Conservation (phyloP, 768 basidiomycete genomes). For the Amanita subjunquillea region DNA sequence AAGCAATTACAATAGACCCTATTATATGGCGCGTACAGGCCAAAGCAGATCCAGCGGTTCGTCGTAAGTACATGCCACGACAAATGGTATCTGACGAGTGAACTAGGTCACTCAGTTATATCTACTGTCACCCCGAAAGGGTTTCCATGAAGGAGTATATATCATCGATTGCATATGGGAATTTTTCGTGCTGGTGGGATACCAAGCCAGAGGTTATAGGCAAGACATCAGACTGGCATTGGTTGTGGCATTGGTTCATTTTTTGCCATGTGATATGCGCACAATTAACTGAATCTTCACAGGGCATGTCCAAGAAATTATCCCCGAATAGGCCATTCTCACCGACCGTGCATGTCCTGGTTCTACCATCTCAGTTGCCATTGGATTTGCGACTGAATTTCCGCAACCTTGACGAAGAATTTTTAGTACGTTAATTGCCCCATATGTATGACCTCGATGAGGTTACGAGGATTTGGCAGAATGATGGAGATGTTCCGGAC, state of each 20-base stretch:
- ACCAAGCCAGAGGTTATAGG: constrained; percentile 49
- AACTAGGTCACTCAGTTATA: constrained; percentile 38
- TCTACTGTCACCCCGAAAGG: constrained; percentile 28
- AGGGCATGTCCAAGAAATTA: constrained; percentile 47
- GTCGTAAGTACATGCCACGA: constrained; percentile 10
- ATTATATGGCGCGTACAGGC: constrained; percentile 52
- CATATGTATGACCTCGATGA: neutral
- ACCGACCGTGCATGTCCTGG: constrained; percentile 64
- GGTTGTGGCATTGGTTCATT: constrained; percentile 40
- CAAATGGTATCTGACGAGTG: neutral
- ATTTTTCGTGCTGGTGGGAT: constrained; percentile 65
- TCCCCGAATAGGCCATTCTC: constrained; percentile 51
- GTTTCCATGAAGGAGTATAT: constrained; percentile 39
- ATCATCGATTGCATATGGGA: constrained; percentile 75
- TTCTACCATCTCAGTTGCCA: constrained; percentile 68
- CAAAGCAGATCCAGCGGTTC: constrained; percentile 26
- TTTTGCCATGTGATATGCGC: neutral
- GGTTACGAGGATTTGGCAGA: constrained; percentile 20
- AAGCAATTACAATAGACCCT: constrained; percentile 29
- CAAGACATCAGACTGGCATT: constrained; percentile 55
- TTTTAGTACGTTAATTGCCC: constrained; percentile 33
- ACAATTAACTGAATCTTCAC: neutral
- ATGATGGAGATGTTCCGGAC: constrained; percentile 47
- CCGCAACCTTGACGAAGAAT: constrained; percentile 57
- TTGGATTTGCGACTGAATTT: constrained; percentile 57